These are phyloP conservation scores for Aspergillus carbonarius DNA, from an alignment of 2,329 filamentous ascomycete genomes.

Conservation along the genomic window DNA sequence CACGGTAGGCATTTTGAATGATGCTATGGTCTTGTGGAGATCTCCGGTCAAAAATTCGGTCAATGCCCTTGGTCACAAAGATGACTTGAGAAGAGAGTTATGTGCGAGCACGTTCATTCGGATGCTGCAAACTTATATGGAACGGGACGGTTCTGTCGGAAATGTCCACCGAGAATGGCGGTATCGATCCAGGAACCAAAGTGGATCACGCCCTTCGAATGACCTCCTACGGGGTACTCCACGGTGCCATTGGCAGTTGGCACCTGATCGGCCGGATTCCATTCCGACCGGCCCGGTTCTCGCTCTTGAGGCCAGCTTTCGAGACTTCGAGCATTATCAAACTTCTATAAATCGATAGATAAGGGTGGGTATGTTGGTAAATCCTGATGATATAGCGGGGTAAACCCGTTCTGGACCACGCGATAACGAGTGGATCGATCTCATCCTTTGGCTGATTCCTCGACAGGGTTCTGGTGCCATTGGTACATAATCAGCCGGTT, in stretches of 20 bases:
- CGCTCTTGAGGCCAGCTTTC: no score
- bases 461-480: no score
- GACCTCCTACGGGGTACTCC: not conserved
- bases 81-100: not conserved
- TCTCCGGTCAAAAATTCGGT: no score
- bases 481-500: no score
- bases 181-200: not conserved
- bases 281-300: not conserved
- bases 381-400: no score
- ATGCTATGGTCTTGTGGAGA: not conserved
- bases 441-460: no score
- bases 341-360: no score
- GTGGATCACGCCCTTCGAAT: slow-evolving; percentile 6
- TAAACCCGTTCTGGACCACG: no score
- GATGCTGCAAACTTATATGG: not conserved
- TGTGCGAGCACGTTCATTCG: not conserved
- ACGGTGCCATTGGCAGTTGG: not conserved
- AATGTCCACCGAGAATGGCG: not conserved
- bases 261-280: not conserved
- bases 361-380: no score
- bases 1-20: slow-evolving; percentile 54
- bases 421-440: no score
- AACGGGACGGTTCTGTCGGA: not conserved
- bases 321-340: not conserved
- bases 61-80: no score